These are phyloP conservation scores for Bonia amplexicaulis DNA, from an alignment of 176 grass and related monocot genomes.

Conservation along the genomic window DNA sequence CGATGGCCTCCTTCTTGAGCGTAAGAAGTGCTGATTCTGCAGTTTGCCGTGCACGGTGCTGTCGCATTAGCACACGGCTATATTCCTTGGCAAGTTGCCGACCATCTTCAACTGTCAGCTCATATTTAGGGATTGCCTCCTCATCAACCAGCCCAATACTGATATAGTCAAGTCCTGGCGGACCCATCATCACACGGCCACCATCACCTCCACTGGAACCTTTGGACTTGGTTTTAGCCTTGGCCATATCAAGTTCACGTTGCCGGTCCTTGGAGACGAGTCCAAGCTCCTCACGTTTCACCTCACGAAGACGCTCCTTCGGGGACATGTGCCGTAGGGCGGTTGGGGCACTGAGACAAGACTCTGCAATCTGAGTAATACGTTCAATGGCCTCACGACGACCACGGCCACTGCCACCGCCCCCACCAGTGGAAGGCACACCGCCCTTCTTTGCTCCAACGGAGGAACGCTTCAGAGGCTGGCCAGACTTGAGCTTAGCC, in stretches of 20 bases:
- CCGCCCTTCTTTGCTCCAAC: conserved; percentile 46
- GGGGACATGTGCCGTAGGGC: conserved; percentile 52
- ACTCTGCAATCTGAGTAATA: conserved; percentile 51
- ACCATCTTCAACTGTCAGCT: conserved; percentile 75
- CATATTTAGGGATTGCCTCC: conserved; percentile 70
- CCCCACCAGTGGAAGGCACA: conserved; percentile 15
- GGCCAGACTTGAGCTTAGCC: conserved; percentile 52
- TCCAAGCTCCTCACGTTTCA: conserved; percentile 78
- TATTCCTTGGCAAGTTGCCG: conserved; percentile 68
- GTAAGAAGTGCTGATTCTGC: conserved; percentile 55
- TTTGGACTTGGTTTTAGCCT: conserved; percentile 50
- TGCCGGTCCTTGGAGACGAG: conserved; percentile 79
- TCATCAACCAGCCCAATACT: conserved; percentile 81
- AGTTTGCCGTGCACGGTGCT: conserved; percentile 64
- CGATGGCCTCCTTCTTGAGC: conserved; percentile 75
- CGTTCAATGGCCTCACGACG: conserved; percentile 55
- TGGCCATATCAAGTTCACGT: conserved; percentile 67
- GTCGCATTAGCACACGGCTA: conserved; percentile 77
- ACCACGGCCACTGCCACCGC: conserved; percentile 16
- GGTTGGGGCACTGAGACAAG: conserved; percentile 65
- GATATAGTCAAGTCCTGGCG: conserved; percentile 69
- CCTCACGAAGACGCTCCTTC: conserved; percentile 60
- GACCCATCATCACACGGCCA: conserved; percentile 53
- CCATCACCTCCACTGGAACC: conserved; percentile 27
- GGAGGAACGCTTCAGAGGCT: conserved; percentile 48